Percentiles rank a stretch among this genome's conserved stretches.
Evolutionary conservation across 805 yeast species (phyloP).

Genomic region (Kodamaea fukazawae): DNA sequence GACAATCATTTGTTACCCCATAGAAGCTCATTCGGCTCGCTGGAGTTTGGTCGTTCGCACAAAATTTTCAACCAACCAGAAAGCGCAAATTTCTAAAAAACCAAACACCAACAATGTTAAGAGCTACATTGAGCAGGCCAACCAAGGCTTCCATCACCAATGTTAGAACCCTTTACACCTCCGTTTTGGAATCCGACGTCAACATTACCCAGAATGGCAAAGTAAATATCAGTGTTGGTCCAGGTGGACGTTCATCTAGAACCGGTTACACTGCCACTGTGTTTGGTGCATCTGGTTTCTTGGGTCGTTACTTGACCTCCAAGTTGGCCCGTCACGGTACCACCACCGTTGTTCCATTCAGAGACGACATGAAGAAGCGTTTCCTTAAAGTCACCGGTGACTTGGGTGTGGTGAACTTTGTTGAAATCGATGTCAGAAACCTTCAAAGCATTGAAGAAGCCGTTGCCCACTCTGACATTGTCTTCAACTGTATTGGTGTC

Average conservation of each 20-base stretch:
- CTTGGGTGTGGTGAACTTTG: constrained; percentile 80
- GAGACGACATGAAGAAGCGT: constrained; percentile 76
- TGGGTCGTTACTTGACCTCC: constrained; percentile 70
- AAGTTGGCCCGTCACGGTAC: constrained; percentile 84
- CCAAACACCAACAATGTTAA: constrained; percentile 13
- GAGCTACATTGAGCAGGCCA: constrained; percentile 10
- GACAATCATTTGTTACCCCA: too few relatives aligned
- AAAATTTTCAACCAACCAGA: constrained; percentile 31
- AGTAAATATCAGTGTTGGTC: constrained; percentile 65
- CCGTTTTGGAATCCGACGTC: constrained; percentile 53
- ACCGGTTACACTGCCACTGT: constrained; percentile 88
- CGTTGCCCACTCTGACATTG: constrained; percentile 79
- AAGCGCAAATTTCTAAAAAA: constrained; percentile 16
- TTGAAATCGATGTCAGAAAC: constrained; percentile 81
- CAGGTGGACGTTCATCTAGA: constrained; percentile 81
- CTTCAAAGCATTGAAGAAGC: constrained; percentile 70
- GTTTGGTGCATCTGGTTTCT: constrained; percentile 77
- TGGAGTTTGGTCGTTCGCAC: constrained; percentile 5
- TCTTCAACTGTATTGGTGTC: constrained; percentile 74
- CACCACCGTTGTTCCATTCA: constrained; percentile 68
- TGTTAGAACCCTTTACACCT: constrained; percentile 36
- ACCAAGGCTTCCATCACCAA: constrained; percentile 4
- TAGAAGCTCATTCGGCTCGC: background rate
- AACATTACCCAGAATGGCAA: constrained; percentile 75
- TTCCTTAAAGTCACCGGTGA: constrained; percentile 82